A percentile compares a stretch with the other conserved stretches of the same genome.
Conservation (phyloP, 352 stramenopile genomes). For the Globisporangium nagaii region DNA sequence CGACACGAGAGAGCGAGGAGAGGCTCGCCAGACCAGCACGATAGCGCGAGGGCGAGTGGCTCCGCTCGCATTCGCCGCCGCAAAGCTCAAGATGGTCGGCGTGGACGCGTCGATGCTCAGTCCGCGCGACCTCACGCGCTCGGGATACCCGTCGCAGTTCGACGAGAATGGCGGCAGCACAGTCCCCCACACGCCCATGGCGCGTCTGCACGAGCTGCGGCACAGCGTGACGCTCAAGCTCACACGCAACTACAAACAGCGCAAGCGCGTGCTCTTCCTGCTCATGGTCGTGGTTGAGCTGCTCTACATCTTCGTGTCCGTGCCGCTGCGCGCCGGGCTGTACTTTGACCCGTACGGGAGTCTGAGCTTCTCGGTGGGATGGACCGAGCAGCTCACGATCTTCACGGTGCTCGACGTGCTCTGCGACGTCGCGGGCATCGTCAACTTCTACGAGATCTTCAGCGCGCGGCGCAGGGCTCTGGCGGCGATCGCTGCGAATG, state of each 20-base stretch:
- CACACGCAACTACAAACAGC: conserved; percentile 6
- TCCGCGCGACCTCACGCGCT: conserved; percentile 10
- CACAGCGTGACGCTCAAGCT: neutral
- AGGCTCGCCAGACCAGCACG: neutral
- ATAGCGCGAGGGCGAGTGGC: neutral
- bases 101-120: conserved; percentile 7
- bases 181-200: neutral
- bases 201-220: neutral
- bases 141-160: neutral
- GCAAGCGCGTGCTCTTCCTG: conserved; percentile 15
- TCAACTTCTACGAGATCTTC: conserved; percentile 52
- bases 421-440: conserved; percentile 32
- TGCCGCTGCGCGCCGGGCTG: conserved; percentile 35
- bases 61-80: neutral
- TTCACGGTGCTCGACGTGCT: conserved; percentile 48
- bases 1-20: no score
- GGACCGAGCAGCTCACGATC: conserved; percentile 42
- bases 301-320: conserved; percentile 32
- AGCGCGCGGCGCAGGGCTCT: conserved; percentile 27
- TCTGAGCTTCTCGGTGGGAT: conserved; percentile 14
- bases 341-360: conserved; percentile 33
- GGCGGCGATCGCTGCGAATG: conserved; percentile 26
- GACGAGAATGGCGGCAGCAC: neutral
- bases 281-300: conserved; percentile 20
- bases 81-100: conserved; percentile 2